Evolutionary conservation across 768 basidiomycete genomes (phyloP).

Genomic region (Suillus paluster): DNA sequence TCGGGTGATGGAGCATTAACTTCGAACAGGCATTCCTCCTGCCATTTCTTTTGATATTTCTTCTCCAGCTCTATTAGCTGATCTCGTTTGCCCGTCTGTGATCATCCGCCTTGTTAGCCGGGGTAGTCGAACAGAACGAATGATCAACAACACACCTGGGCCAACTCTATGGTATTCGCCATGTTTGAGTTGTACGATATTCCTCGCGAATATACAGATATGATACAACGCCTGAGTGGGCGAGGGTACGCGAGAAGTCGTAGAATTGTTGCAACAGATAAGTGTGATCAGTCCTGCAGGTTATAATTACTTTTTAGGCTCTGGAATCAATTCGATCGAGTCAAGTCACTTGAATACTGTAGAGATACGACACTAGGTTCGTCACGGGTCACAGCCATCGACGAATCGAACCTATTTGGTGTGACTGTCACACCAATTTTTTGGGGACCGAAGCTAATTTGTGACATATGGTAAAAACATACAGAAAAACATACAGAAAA

Average conservation of each 20-base stretch:
- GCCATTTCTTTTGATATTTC: conserved; percentile 85
- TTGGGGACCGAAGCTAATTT: too few species aligned
- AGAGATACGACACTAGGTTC: too few species aligned
- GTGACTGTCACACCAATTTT: too few species aligned
- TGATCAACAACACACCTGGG: conserved; percentile 48
- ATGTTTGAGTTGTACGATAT: conserved; percentile 39
- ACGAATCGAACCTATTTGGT: too few species aligned
- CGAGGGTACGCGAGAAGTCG: conserved; percentile 24
- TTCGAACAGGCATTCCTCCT: conserved; percentile 78
- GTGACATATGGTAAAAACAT: too few species aligned
- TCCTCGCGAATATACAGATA: conserved; percentile 24
- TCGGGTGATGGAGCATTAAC: conserved; percentile 77
- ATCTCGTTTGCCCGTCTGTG: conserved; percentile 93
- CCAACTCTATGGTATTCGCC: conserved; percentile 68
- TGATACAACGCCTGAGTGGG: conserved; percentile 36
- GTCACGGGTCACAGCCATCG: too few species aligned
- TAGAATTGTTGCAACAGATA: conserved; percentile 26
- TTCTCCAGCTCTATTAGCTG: conserved; percentile 80
- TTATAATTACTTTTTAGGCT: too few species aligned
- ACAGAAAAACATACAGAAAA: too few species aligned
- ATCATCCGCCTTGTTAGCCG: conserved; percentile 11
- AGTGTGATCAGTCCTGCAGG: conserved; percentile 24
- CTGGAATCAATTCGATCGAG: too few species aligned
- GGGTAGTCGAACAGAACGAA: neutral
- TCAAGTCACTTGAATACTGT: too few species aligned